A percentile compares a stretch with the other conserved stretches of the same genome.
Evolutionary conservation across 2,329 filamentous ascomycete genomes (phyloP).

Genomic region (Lachnellula arida): DNA sequence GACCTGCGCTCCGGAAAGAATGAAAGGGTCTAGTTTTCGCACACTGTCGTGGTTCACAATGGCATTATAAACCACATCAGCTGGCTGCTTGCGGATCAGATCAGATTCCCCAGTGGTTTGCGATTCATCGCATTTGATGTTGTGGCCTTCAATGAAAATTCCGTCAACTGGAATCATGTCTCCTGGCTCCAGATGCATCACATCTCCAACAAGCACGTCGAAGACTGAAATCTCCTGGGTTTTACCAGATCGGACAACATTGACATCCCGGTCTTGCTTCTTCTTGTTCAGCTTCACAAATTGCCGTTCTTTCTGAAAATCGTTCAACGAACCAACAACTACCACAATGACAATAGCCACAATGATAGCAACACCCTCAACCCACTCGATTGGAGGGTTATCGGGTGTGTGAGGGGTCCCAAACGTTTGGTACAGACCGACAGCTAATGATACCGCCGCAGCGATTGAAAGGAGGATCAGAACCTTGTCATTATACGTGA

Average conservation of each 20-base stretch:
- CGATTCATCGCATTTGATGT: conserved; percentile 68
- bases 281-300: conserved; percentile 78
- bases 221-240: conserved; percentile 65
- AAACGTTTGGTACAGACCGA: conserved; percentile 70
- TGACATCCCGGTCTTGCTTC: conserved; percentile 71
- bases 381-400: conserved; percentile 63
- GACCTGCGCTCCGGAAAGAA: conserved; percentile 74
- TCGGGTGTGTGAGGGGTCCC: conserved; percentile 46
- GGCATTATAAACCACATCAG: conserved; percentile 58
- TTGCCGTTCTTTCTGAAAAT: conserved; percentile 77
- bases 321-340: conserved; percentile 70
- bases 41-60: conserved; percentile 57
- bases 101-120: conserved; percentile 74
- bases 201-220: conserved; percentile 68
- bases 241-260: conserved; percentile 70
- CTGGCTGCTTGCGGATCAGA: conserved; percentile 61
- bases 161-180: conserved; percentile 69
- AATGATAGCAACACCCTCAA: conserved; percentile 76
- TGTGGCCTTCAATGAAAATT: conserved; percentile 62
- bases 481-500: conserved; percentile 79
- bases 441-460: conserved; percentile 66
- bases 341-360: conserved; percentile 73
- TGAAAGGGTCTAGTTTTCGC: conserved; percentile 71
- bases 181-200: conserved; percentile 68
- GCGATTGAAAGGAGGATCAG: conserved; percentile 67